A percentile compares a stretch with the other conserved stretches of the same genome.
Conservation (phyloP, 371 early-diverging fungal genomes). For the Massospora cicadina region DNA sequence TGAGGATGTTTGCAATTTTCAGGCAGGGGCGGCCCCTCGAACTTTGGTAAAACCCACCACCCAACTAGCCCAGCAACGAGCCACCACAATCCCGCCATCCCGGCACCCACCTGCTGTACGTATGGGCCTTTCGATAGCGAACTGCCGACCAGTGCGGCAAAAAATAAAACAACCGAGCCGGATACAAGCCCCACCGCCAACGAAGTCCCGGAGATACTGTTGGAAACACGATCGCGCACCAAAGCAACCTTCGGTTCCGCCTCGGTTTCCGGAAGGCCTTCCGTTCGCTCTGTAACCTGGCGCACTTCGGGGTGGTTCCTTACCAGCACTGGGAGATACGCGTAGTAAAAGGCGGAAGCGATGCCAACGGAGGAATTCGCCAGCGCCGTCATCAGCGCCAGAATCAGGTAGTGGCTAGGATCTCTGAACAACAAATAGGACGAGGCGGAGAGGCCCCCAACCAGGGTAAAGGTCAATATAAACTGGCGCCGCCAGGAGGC, state of each 20-base stretch:
- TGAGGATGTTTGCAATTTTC: conserved; percentile 21
- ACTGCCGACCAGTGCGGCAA: conserved; percentile 24
- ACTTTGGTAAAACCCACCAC: conserved; percentile 21
- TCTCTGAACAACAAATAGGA: conserved; percentile 17
- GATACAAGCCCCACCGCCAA: conserved; percentile 26
- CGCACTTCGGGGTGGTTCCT: conserved; percentile 25
- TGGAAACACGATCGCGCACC: conserved; percentile 19
- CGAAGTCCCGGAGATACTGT: conserved; percentile 24
- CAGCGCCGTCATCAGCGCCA: conserved; percentile 23
- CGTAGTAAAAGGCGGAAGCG: conserved; percentile 31
- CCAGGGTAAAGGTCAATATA: conserved; percentile 12
- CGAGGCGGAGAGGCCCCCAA: conserved; percentile 19
- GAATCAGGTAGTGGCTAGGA: conserved; percentile 19
- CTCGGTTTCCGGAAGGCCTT: not conserved
- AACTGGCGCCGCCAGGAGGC: conserved; percentile 30
- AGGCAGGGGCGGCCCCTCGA: conserved; percentile 33
- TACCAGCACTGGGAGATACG: conserved; percentile 33
- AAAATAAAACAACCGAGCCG: conserved; percentile 22
- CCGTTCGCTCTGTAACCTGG: not conserved
- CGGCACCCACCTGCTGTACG: conserved; percentile 23
- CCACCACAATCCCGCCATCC: conserved; percentile 32
- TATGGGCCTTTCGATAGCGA: conserved; percentile 14
- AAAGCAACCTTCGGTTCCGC: not conserved
- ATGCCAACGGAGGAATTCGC: conserved; percentile 28
- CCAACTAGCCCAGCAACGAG: conserved; percentile 19